phyloP scores from a whole-genome alignment of 306 rosid species.

The Mucuna pruriens region DNA sequence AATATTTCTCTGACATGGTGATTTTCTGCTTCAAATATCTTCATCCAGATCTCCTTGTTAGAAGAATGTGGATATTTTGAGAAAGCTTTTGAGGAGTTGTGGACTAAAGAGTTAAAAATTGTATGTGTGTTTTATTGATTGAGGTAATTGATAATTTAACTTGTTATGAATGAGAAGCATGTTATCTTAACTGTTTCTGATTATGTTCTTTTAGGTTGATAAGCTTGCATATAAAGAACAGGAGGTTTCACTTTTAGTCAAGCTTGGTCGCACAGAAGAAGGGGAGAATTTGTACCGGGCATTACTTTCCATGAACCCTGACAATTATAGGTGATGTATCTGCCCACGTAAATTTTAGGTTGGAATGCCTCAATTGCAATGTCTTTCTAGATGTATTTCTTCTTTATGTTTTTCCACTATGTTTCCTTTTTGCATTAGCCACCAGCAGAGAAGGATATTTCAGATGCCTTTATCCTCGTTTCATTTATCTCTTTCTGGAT shows the following conservation, averaged over 20 bases:
- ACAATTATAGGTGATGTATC: conserved; percentile 76
- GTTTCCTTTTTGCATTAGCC: not conserved
- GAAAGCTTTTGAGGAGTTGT: conserved; percentile 85
- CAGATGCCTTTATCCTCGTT: not conserved
- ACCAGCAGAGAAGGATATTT: conserved; percentile 1
- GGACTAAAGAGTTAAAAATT: conserved; percentile 70
- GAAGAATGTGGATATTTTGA: conserved; percentile 77
- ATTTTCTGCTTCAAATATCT: conserved; percentile 38
- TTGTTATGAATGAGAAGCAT: conserved; percentile 35
- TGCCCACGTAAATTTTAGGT: conserved; percentile 9
- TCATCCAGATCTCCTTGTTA: conserved; percentile 75
- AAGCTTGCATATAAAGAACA: conserved; percentile 75
- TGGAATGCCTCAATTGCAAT: conserved; percentile 15
- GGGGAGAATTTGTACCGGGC: conserved; percentile 68
- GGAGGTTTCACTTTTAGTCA: conserved; percentile 83
- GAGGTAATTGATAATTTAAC: conserved; percentile 25
- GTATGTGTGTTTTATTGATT: conserved; percentile 53
- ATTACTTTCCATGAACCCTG: conserved; percentile 86
- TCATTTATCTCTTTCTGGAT: conserved; percentile 25
- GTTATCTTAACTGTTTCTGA: conserved; percentile 23
- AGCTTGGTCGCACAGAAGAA: conserved; percentile 82
- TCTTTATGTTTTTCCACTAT: conserved; percentile 5
- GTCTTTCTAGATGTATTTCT: conserved; percentile 12
- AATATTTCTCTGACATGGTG: conserved; percentile 16
- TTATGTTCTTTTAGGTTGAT: conserved; percentile 74